Percentiles rank a stretch among this genome's conserved stretches.
Evolutionary conservation across 1,284 basidiomycete species (phyloP).

Genomic region (Pterula multifida): DNA sequence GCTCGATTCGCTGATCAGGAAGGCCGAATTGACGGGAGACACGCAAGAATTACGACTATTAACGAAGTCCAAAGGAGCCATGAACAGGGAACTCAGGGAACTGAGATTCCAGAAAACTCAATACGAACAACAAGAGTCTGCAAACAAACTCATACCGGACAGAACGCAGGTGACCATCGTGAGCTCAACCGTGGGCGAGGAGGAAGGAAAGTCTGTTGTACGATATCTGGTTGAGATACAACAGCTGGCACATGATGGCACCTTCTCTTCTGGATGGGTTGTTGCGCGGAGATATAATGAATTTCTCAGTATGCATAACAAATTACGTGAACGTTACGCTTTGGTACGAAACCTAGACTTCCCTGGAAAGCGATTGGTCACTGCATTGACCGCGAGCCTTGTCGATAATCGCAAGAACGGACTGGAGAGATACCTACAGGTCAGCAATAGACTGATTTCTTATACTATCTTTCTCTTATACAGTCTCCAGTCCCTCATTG

Average conservation of each 20-base stretch:
- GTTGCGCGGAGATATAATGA: slow-evolving; percentile 90
- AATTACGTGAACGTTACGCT: slow-evolving; percentile 63
- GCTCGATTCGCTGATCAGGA: slow-evolving; percentile 79
- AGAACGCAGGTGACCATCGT: slow-evolving; percentile 72
- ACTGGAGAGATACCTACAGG: slow-evolving; percentile 86
- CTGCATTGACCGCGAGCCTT: slow-evolving; percentile 69
- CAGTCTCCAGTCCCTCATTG: slow-evolving; percentile 49
- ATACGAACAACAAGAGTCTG: slow-evolving; percentile 82
- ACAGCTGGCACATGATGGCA: slow-evolving; percentile 69
- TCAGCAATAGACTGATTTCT: slow-evolving; percentile 21
- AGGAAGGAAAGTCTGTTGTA: slow-evolving; percentile 81
- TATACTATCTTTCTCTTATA: background rate
- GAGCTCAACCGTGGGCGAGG: slow-evolving; percentile 65
- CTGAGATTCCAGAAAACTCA: slow-evolving; percentile 82
- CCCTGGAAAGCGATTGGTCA: slow-evolving; percentile 84
- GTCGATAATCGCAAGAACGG: slow-evolving; percentile 71
- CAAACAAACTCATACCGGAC: slow-evolving; percentile 72
- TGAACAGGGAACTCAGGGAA: slow-evolving; percentile 75
- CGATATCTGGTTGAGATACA: slow-evolving; percentile 89
- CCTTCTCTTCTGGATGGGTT: slow-evolving; percentile 77
- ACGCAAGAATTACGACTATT: slow-evolving; percentile 77
- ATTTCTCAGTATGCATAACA: slow-evolving; percentile 82
- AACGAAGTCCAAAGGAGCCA: slow-evolving; percentile 67
- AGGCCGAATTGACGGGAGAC: slow-evolving; percentile 90
- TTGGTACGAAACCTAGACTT: slow-evolving; percentile 69